A percentile compares a stretch with the other conserved stretches of the same genome.
phyloP scores from a whole-genome alignment of 176 grass and related monocot species.

The Carex littledalei region DNA sequence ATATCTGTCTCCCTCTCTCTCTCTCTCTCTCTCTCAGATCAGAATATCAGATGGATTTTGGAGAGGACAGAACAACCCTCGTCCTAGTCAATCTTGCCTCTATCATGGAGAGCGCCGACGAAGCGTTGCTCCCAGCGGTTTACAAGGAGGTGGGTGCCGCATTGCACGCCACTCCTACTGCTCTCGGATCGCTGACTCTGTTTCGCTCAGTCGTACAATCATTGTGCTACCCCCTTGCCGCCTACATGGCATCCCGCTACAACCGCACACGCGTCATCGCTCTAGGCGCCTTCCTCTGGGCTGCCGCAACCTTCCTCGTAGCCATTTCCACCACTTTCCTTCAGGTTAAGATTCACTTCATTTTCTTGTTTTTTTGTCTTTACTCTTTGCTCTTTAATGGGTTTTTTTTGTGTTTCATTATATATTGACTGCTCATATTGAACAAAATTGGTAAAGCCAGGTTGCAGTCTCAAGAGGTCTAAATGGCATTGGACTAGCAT shows the following conservation, averaged over 20 bases:
- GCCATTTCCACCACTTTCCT: constrained; percentile 42
- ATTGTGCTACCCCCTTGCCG: constrained; percentile 40
- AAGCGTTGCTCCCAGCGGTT: constrained; percentile 45
- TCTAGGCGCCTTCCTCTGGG: constrained; percentile 47
- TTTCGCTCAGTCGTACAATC: constrained; percentile 43
- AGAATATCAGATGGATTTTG: not conserved
- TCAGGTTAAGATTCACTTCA: constrained; percentile 12
- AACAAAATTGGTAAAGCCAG: constrained; percentile 23
- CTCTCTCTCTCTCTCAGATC: no score
- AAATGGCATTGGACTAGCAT: constrained; percentile 67
- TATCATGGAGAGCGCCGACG: constrained; percentile 51
- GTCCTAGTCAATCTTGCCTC: constrained; percentile 41
- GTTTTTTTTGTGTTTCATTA: not conserved
- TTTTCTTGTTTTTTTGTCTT: not conserved
- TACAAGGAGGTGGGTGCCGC: constrained; percentile 53
- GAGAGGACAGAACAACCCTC: constrained; percentile 29
- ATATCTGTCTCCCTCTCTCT: no score
- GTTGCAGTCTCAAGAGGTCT: constrained; percentile 69
- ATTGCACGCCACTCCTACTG: constrained; percentile 31
- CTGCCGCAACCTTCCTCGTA: constrained; percentile 47
- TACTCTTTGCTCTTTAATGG: not conserved
- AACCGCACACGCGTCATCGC: constrained; percentile 44
- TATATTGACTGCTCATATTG: not conserved
- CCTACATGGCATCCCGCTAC: constrained; percentile 37
- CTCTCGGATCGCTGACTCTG: constrained; percentile 46